Conservation (phyloP, 176 grass and related monocot species). For the Juncus inflexus region DNA sequence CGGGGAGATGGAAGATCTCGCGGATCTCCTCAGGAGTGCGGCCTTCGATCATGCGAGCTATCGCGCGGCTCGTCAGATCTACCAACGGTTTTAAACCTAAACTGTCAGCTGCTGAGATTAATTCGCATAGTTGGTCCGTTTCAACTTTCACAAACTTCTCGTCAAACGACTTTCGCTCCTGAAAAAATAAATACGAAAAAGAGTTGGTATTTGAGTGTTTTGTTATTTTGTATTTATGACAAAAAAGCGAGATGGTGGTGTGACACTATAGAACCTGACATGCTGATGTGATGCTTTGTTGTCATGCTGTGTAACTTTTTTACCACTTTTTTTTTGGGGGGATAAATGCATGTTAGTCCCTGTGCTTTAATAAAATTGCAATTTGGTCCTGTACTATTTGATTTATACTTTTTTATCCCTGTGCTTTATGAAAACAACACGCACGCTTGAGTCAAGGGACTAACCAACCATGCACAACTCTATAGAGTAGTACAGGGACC, state of each 20-base stretch:
- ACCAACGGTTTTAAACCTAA: conserved; percentile 93
- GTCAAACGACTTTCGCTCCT: conserved; percentile 93
- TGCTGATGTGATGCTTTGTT: background rate
- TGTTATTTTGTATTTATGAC: background rate
- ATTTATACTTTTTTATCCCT: no score
- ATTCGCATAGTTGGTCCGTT: conserved; percentile 86
- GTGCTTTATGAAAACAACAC: no score
- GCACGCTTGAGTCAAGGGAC: no score
- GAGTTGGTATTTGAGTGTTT: background rate
- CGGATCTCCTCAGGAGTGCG: conserved; percentile 98
- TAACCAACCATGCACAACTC: no score
- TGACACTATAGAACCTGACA: background rate
- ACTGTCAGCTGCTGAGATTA: conserved; percentile 96
- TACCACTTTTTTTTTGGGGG: no score
- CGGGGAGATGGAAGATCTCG: conserved; percentile 95
- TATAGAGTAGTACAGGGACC: no score
- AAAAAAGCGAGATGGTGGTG: background rate
- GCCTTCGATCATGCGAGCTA: conserved; percentile 98
- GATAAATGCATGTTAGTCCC: no score
- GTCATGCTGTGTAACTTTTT: background rate
- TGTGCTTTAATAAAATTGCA: no score
- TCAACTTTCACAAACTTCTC: conserved; percentile 96
- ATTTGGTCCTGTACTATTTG: no score
- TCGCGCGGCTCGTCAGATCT: conserved; percentile 94
- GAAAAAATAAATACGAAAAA: conserved; percentile 29